These are phyloP conservation scores for Phalaenopsis hybrid DNA, from an alignment of 116 monocot genomes.

Conservation along the genomic window DNA sequence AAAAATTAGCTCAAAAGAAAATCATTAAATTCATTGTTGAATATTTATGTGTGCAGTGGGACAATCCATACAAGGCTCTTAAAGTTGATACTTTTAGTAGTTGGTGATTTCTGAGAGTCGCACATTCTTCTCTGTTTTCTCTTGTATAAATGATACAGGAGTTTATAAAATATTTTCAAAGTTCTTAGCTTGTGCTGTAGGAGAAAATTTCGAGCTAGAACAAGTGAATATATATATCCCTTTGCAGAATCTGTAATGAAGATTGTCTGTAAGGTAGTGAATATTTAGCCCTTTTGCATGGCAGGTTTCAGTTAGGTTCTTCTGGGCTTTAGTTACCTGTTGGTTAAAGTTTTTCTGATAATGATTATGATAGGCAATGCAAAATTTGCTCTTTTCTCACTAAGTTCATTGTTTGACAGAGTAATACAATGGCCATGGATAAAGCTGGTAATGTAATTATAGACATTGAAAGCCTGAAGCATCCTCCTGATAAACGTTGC, in stretches of 20 bases:
- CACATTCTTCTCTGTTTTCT: not conserved
- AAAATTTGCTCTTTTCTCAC: not conserved
- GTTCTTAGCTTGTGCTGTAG: not conserved
- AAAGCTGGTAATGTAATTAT: slow-evolving; percentile 56
- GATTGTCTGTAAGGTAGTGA: too few species aligned
- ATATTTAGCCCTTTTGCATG: too few species aligned
- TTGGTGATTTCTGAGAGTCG: not conserved
- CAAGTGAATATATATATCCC: too few species aligned
- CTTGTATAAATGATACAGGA: not conserved
- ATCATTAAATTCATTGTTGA: not conserved
- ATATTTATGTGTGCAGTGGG: too few species aligned
- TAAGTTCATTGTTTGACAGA: slow-evolving; percentile 12
- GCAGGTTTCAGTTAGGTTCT: too few species aligned
- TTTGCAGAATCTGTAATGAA: too few species aligned
- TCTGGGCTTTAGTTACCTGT: not conserved
- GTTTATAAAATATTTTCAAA: not conserved
- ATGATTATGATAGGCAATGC: not conserved
- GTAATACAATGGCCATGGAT: slow-evolving; percentile 26
- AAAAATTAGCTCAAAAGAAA: not conserved
- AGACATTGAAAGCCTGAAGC: slow-evolving; percentile 62
- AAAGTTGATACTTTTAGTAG: not conserved
- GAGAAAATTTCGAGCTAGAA: too few species aligned
- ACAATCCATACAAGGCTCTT: not conserved
- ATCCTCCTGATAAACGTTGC: slow-evolving; percentile 55
- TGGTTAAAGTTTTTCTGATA: not conserved